Base-by-base conservation (phyloP, 2,329 filamentous ascomycete genomes). In the Claviceps citrina region DNA sequence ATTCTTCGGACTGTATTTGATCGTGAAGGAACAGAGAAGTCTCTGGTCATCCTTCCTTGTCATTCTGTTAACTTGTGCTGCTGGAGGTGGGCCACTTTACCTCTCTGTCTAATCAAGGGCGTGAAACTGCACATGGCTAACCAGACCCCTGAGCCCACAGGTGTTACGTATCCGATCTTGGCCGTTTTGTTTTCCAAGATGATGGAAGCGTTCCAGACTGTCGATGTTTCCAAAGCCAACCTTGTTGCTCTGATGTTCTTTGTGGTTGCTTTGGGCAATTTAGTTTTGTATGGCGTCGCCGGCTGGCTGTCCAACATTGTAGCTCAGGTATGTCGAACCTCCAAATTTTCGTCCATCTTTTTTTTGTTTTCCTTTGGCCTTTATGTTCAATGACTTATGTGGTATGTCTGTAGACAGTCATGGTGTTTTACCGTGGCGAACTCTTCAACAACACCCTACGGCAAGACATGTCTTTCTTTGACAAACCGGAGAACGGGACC, bases 211-310 rank as follows among this genome's bases (percentile, higher is more conserved):
- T 65, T 65, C 25, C 48, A 58, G 33, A 49, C 46, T 0, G 31
- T 52, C 2, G 53, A 61, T 18, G 50, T 58, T 10, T 31, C 26
- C n/a, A 48, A 50, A 19, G 66, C 61, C 5, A 65, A 75, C 52
- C 72, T 73, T 46, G 73, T 64, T 52, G 58, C 68, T 0, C 60
- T 71, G 36, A 73, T 75, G 69, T 74, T 74, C 49, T 70, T 73
- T 37, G 54, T 73, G 1, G 54, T 72, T 13, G 70, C 71, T 1
- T 51, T 66, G 8, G 65, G 55, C 3, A 63, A 66, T 25, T 51
- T 68, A 1, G 40, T 70, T 0, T 53, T 60, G 3, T 73, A 73
- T 38, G 56, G 54, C 24, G 43, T 51, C 1, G 45, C 54, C 19
- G 62, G 63, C 2, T 62, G 56, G 55, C 34, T 56, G 5, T 52